These are phyloP conservation scores for Monotropa hypopitys DNA, from an alignment of 179 eudicot species.

Conservation along the genomic window DNA sequence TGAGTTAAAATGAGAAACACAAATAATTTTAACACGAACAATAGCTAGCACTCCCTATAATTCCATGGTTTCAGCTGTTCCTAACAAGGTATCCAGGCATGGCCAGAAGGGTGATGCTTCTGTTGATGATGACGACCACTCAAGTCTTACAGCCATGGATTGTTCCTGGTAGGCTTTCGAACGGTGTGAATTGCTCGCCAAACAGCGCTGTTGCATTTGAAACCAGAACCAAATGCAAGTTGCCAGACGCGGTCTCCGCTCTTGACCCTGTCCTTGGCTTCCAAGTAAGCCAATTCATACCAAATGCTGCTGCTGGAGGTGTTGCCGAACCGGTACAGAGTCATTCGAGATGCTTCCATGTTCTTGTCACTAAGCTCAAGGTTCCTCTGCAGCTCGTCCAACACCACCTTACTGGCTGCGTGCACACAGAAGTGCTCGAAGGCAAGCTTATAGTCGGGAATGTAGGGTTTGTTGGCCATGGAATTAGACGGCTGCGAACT, in stretches of 20 bases:
- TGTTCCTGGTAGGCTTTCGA: constrained; percentile 28
- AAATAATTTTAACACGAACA: too few species aligned
- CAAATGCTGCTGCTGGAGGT: constrained; percentile 92
- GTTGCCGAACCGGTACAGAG: constrained; percentile 80
- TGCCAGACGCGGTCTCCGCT: constrained; percentile 82
- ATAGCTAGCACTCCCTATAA: too few species aligned
- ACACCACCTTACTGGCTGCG: constrained; percentile 65
- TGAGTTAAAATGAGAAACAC: too few species aligned
- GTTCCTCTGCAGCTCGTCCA: constrained; percentile 80
- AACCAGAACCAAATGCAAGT: constrained; percentile 71
- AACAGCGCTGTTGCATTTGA: constrained; percentile 74
- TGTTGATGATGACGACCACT: too few species aligned
- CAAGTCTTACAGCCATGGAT: constrained; percentile 45
- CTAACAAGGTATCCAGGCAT: background rate
- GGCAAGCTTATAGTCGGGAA: constrained; percentile 90
- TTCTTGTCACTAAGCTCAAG: constrained; percentile 64
- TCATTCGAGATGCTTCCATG: constrained; percentile 67
- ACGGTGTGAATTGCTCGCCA: constrained; percentile 52
- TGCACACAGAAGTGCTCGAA: constrained; percentile 94
- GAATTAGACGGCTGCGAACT: background rate
- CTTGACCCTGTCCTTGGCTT: constrained; percentile 50
- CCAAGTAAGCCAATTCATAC: constrained; percentile 84
- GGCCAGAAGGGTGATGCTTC: too few species aligned
- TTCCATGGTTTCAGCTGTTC: too few species aligned
- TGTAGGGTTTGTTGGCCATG: constrained; percentile 43